These are phyloP conservation scores for Didymella sp. DNA, from an alignment of 2,329 filamentous ascomycete genomes.

Conservation along the genomic window DNA sequence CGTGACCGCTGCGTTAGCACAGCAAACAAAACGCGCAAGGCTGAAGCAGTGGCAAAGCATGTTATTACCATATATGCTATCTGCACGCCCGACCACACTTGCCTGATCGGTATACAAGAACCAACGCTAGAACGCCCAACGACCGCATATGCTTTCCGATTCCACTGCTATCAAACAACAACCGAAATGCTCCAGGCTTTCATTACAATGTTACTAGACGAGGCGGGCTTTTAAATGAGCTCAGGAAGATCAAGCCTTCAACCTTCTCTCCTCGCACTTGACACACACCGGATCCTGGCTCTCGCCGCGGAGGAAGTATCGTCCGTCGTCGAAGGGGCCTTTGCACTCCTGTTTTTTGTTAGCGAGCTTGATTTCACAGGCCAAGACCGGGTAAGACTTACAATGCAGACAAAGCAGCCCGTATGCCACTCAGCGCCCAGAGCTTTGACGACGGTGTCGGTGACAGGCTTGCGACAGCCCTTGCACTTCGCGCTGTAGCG, in stretches of 20 bases:
- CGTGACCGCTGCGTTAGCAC: no score
- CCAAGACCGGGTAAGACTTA: conserved; percentile 39
- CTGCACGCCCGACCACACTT: background rate
- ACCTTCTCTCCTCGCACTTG: conserved; percentile 65
- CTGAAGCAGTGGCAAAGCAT: background rate
- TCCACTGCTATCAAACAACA: background rate
- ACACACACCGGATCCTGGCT: conserved; percentile 68
- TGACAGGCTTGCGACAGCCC: conserved; percentile 82
- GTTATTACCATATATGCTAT: background rate
- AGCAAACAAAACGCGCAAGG: no score
- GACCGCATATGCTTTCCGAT: background rate
- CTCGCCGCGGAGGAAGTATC: conserved; percentile 68
- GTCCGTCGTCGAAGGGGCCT: conserved; percentile 65
- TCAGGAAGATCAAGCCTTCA: conserved; percentile 67
- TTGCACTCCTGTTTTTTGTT: conserved; percentile 60
- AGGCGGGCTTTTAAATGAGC: no score
- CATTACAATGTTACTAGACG: background rate
- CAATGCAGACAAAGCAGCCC: conserved; percentile 82
- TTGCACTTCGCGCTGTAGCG: conserved; percentile 89
- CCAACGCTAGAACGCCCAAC: background rate
- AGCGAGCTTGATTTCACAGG: conserved; percentile 9
- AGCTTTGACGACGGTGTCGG: conserved; percentile 88
- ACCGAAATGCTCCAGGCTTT: background rate
- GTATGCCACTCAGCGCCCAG: conserved; percentile 94
- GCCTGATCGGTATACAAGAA: background rate